Base-by-base conservation (phyloP, 139 green algal species). In the Auxenochlorella pyrenoidosa region DNA sequence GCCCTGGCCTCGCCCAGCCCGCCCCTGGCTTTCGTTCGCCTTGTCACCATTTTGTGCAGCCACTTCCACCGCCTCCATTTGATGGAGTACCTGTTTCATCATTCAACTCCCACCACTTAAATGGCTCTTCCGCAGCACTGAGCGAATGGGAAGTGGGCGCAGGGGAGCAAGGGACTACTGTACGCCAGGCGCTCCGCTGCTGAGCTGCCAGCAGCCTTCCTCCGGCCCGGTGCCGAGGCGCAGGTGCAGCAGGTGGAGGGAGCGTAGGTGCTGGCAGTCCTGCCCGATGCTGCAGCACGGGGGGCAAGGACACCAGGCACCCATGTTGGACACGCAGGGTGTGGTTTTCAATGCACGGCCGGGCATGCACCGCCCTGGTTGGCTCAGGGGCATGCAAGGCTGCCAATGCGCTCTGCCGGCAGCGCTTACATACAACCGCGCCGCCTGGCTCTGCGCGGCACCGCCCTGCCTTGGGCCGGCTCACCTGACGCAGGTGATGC, bases 401-500 rank as follows among this genome's bases (percentile, higher is more conserved):
- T n/a, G n/a, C n/a, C n/a, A n/a, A n/a, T n/a, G n/a, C n/a, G n/a
- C n/a, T n/a, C n/a, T n/a, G n/a, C n/a, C n/a, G n/a, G n/a, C n/a
- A n/a, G n/a, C n/a, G n/a, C n/a, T n/a, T n/a, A n/a, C n/a, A n/a
- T n/a, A n/a, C n/a, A n/a, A n/a, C n/a, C n/a, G n/a, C n/a, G n/a
- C n/a, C n/a, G n/a, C 30, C 5, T 75, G 30, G 32, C n/a, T 43
- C 68, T 43, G n/a, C 13, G 22, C 36, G 34, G 72, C 38, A 3
- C 19, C 19, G 28, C 28, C 38, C 38, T 36, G 40, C 73, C 73
- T 24, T 10, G 40, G 15, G 32, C 41, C n/a, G 22, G 26, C 44
- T 28, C 30, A 58, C 76, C 85, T 89, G 15, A 94, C 63, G 70
- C 76, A 92, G 1, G 72, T 90, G 19, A 92, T 75, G 51, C 90